Percentiles rank a stretch among this genome's conserved stretches.
phyloP scores from a whole-genome alignment of 768 basidiomycete genomes.

The Ephemerocybe angulata region DNA sequence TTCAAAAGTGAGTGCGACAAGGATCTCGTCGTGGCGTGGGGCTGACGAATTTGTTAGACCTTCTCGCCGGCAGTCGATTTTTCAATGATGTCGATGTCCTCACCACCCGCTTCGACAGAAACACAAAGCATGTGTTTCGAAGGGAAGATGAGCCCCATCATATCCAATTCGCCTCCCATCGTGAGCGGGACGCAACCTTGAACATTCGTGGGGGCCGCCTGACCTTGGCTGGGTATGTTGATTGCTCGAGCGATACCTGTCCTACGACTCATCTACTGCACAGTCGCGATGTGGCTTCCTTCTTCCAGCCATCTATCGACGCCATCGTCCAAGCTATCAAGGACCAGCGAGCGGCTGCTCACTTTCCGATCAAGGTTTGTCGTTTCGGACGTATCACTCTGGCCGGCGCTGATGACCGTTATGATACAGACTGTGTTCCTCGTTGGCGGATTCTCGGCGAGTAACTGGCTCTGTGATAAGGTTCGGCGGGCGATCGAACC shows the following conservation, averaged over 20 bases:
- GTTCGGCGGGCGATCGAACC: constrained; percentile 37
- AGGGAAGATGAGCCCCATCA: constrained; percentile 29
- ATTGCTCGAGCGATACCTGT: no score
- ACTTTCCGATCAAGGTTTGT: constrained; percentile 5
- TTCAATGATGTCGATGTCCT: constrained; percentile 12
- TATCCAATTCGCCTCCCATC: constrained; percentile 37
- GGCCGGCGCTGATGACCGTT: background rate
- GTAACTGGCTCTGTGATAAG: constrained; percentile 47
- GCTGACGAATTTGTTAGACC: background rate
- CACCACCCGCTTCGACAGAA: constrained; percentile 14
- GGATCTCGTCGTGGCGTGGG: background rate
- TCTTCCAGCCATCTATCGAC: constrained; percentile 25
- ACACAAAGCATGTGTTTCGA: constrained; percentile 17
- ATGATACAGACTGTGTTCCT: constrained; percentile 39
- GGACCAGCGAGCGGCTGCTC: constrained; percentile 12
- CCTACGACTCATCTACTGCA: no score
- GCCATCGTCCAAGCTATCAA: constrained; percentile 21
- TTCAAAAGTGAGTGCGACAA: constrained; percentile 35
- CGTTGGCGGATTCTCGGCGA: constrained; percentile 59
- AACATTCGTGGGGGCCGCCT: background rate
- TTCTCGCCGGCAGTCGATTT: constrained; percentile 4
- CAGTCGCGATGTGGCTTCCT: constrained; percentile 21
- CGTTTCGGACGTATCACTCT: no score
- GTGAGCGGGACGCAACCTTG: background rate
- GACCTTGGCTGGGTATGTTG: background rate